A percentile compares a stretch with the other conserved stretches of the same genome.
phyloP scores from a whole-genome alignment of 2,329 filamentous ascomycete species.

The Scytalidium lignicola region DNA sequence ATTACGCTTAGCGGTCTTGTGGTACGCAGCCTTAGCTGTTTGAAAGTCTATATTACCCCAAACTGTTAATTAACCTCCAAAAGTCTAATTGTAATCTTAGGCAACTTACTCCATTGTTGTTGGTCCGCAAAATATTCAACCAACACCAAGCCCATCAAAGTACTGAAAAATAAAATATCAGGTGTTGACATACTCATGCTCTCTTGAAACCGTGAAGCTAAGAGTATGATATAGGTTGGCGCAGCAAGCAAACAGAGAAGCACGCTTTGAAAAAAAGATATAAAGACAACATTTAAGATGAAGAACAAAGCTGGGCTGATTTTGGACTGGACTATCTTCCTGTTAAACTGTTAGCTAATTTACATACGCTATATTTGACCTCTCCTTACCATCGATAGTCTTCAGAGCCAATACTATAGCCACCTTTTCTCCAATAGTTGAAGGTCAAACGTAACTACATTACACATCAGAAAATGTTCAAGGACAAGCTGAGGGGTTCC shows the following conservation, averaged over 20 bases:
- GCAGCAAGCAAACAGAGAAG: conserved; percentile 74
- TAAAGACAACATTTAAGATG: conserved; percentile 85
- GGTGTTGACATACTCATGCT: conserved; percentile 37
- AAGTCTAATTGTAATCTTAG: background rate
- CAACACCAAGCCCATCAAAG: conserved; percentile 52
- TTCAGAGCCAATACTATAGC: conserved; percentile 82
- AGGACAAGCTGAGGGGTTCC: conserved; percentile 26
- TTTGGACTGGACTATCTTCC: conserved; percentile 65
- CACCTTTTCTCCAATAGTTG: conserved; percentile 96
- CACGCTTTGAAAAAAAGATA: conserved; percentile 75
- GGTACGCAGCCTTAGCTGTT: conserved; percentile 71
- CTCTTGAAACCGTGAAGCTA: conserved; percentile 61
- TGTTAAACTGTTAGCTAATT: conserved; percentile 23
- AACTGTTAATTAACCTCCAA: conserved; percentile 1
- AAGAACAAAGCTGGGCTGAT: conserved; percentile 64
- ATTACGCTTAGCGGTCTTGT: conserved; percentile 62
- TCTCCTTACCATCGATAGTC: conserved; percentile 78
- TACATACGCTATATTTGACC: background rate
- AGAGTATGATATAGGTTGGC: conserved; percentile 78
- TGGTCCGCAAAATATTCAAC: conserved; percentile 79
- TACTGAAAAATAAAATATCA: conserved; percentile 52
- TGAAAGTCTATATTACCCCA: conserved; percentile 60
- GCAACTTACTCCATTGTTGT: conserved; percentile 79
- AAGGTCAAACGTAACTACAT: conserved; percentile 72
- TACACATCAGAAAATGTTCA: background rate